Evolutionary conservation across 208 protist genomes (phyloP).

Genomic region (Trypanosoma vivax): DNA sequence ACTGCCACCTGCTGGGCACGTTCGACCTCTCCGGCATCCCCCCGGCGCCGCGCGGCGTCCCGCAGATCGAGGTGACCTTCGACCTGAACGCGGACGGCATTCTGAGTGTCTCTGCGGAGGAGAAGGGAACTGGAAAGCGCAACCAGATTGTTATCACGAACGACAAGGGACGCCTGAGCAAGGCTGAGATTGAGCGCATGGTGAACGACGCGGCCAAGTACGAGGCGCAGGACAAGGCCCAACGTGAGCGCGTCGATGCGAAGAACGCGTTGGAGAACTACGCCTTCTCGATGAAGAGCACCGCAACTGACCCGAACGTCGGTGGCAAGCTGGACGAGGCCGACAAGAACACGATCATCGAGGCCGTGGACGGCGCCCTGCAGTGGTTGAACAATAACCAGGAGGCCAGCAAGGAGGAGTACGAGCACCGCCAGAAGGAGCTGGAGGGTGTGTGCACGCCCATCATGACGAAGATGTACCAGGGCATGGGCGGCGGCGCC

Average conservation of each 20-base stretch:
- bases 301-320: constrained; percentile 65
- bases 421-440: constrained; percentile 32
- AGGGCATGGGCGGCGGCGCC: constrained; percentile 26
- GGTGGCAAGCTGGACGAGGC: constrained; percentile 51
- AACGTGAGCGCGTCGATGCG: constrained; percentile 76
- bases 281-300: constrained; percentile 89
- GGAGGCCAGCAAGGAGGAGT: constrained; percentile 55
- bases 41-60: constrained; percentile 84
- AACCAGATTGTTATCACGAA: constrained; percentile 87
- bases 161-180: constrained; percentile 83
- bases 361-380: constrained; percentile 62
- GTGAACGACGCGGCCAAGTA: constrained; percentile 70
- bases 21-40: constrained; percentile 89
- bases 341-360: constrained; percentile 61
- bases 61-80: constrained; percentile 98
- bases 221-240: constrained; percentile 83
- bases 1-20: constrained; percentile 93
- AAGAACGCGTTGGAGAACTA: constrained; percentile 88
- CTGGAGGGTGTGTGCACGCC: constrained; percentile 54
- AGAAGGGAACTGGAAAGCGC: constrained; percentile 90
- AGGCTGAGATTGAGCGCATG: constrained; percentile 89
- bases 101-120: constrained; percentile 91
- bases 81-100: constrained; percentile 98
- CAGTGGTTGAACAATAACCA: constrained; percentile 88
- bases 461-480: constrained; percentile 92